Percentiles rank a stretch among this genome's conserved stretches.
Conservation (phyloP, 305 asterid genomes). For the Ruellia speciosa region DNA sequence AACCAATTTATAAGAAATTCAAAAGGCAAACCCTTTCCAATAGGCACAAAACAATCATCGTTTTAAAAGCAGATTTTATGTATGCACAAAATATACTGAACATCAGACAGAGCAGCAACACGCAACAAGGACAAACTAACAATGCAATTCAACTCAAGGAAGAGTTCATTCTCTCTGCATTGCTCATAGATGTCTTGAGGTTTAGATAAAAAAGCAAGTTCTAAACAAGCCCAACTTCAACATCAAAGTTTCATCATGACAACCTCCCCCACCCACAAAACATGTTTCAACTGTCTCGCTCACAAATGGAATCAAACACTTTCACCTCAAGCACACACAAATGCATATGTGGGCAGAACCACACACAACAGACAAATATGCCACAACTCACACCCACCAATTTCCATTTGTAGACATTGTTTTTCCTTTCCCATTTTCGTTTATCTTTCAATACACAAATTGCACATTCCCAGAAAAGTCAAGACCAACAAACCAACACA, state of each 20-base stretch:
- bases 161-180: not conserved
- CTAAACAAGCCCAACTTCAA: not conserved
- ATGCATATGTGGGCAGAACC: not conserved
- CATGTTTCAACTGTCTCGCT: too few relatives aligned
- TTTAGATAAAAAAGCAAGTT: not conserved
- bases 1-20: not conserved
- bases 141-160: not conserved
- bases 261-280: too few relatives aligned
- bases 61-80: not conserved
- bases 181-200: not conserved
- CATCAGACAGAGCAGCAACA: not conserved
- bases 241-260: constrained; percentile 4
- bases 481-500: too few relatives aligned
- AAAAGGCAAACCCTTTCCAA: not conserved
- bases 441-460: constrained; percentile 8
- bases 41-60: not conserved
- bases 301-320: not conserved
- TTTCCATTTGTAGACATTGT: not conserved
- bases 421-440: not conserved
- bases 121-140: not conserved
- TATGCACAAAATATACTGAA: not conserved
- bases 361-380: not conserved
- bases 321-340: not conserved
- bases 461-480: not conserved
- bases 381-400: not conserved